Percentiles rank a stretch among this genome's conserved stretches.
Evolutionary conservation across 257 asterid species (phyloP).

Genomic region (Fraxinus quadrangulata): DNA sequence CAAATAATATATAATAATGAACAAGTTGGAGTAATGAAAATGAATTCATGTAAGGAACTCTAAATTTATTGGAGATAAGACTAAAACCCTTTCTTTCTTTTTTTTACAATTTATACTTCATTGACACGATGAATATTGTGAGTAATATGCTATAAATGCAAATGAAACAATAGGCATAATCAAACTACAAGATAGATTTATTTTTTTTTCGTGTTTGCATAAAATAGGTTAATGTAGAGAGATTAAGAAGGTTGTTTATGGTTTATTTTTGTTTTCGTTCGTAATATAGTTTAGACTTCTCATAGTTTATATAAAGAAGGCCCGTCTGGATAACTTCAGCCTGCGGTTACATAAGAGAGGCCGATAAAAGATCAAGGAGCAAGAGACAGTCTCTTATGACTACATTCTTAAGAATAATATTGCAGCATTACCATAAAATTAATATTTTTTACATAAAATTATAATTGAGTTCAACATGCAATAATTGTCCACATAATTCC

Average conservation of each 20-base stretch:
- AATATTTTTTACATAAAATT: no score
- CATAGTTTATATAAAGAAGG: no score
- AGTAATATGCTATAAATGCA: constrained; percentile 20
- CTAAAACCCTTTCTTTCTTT: no score
- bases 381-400: not conserved
- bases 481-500: constrained; percentile 22
- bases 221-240: constrained; percentile 18
- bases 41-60: no score
- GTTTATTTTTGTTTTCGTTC: constrained; percentile 18
- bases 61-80: no score
- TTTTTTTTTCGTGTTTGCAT: constrained; percentile 24
- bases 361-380: no score
- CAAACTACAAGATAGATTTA: not conserved
- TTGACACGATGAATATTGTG: constrained; percentile 13
- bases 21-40: no score
- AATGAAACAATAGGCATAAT: not conserved
- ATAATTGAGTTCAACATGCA: not conserved
- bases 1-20: no score
- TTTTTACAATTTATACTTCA: no score
- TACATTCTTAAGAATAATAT: not conserved
- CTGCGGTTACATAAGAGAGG: no score
- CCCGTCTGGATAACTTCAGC: no score
- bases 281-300: not conserved
- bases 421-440: not conserved
- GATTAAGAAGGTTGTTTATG: not conserved